These are phyloP conservation scores for Penicillium goetzii DNA, from an alignment of 495 filamentous ascomycete genomes.

Conservation along the genomic window DNA sequence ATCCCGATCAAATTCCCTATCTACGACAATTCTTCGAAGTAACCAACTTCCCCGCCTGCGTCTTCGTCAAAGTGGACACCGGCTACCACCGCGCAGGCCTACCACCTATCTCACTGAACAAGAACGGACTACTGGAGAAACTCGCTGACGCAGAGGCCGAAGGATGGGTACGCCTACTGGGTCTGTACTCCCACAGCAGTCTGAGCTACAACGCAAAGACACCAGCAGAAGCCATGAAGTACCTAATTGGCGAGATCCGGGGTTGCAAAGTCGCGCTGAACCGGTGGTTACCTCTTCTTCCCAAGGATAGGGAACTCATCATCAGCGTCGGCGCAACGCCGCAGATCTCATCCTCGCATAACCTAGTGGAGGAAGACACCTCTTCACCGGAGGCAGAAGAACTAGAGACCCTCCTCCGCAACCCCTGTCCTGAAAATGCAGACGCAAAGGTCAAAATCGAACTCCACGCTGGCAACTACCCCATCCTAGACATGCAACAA, in stretches of 20 bases:
- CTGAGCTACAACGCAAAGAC: slow-evolving; percentile 65
- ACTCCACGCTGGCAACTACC: slow-evolving; percentile 74
- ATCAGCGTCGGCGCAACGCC: slow-evolving; percentile 83
- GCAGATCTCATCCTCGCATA: slow-evolving; percentile 64
- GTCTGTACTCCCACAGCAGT: slow-evolving; percentile 80
- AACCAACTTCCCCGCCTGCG: slow-evolving; percentile 47
- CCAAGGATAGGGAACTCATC: slow-evolving; percentile 48
- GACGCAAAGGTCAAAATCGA: slow-evolving; percentile 55
- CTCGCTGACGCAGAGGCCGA: slow-evolving; percentile 43
- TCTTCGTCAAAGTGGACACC: slow-evolving; percentile 81
- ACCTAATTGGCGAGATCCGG: slow-evolving; percentile 64
- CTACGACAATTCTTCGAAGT: slow-evolving; percentile 43
- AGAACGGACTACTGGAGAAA: slow-evolving; percentile 54
- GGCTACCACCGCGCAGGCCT: slow-evolving; percentile 79
- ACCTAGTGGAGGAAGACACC: slow-evolving; percentile 33
- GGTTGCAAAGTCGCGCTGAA: slow-evolving; percentile 55
- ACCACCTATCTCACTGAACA: slow-evolving; percentile 50
- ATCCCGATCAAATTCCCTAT: slow-evolving; percentile 60
- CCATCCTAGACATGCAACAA: slow-evolving; percentile 81
- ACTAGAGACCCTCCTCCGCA: slow-evolving; percentile 28
- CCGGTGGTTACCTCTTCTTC: slow-evolving; percentile 34
- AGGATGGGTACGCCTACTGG: slow-evolving; percentile 54
- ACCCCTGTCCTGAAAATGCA: slow-evolving; percentile 17
- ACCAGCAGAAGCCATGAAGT: slow-evolving; percentile 57
- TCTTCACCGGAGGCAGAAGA: slow-evolving; percentile 25